Conservation (phyloP, 352 stramenopile genomes). For the Phytophthora aleatoria region DNA sequence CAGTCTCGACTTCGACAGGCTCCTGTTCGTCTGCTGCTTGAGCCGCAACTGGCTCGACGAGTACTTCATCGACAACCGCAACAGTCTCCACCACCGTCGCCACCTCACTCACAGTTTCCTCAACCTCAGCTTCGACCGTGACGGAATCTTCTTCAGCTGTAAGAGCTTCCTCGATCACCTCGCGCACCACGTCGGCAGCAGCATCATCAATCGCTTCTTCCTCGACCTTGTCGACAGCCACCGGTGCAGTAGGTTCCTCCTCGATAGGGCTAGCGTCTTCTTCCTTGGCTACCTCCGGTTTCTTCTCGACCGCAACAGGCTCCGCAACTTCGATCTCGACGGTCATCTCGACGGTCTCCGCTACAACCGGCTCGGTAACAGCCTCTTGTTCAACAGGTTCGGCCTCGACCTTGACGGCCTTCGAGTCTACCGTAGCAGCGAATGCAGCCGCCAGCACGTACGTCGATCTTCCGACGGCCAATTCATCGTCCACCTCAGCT, state of each 20-base stretch:
- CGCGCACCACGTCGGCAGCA: no score
- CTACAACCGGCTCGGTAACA: conserved; percentile 7
- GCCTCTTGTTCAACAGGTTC: background rate
- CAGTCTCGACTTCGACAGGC: background rate
- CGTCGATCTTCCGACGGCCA: conserved; percentile 20
- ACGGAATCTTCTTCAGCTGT: background rate
- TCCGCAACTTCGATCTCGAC: no score
- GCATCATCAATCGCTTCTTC: no score
- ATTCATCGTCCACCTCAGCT: conserved; percentile 19
- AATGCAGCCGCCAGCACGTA: conserved; percentile 25
- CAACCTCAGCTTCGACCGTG: background rate
- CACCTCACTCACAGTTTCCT: background rate
- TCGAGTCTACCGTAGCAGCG: background rate
- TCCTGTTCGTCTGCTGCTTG: background rate
- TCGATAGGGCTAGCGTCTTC: no score
- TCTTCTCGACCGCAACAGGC: no score
- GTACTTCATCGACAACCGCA: background rate
- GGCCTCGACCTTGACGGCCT: background rate
- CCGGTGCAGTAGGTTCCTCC: no score
- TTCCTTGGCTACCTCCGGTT: no score
- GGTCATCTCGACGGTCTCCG: background rate
- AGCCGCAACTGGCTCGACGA: background rate
- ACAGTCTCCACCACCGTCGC: background rate
- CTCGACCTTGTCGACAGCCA: no score
- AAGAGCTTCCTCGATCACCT: no score